Percentiles rank a stretch among this genome's conserved stretches.
phyloP scores from a whole-genome alignment of 1,284 basidiomycete species.

The Boletus sp. region DNA sequence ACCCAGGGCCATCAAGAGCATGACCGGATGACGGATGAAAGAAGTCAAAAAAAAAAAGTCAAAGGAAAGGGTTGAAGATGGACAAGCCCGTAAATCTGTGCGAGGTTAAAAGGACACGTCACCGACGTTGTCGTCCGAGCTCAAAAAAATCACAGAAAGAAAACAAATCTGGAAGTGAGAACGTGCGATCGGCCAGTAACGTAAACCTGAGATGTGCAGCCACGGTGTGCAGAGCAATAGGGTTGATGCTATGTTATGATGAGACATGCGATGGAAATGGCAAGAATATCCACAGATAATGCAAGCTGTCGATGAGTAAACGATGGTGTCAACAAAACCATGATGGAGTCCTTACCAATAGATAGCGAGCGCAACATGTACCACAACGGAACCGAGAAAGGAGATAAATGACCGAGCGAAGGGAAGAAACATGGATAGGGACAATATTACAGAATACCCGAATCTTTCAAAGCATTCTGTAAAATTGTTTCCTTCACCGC shows the following conservation, averaged over 20 bases:
- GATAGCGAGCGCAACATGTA: slow-evolving; percentile 26
- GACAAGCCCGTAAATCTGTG: neutral
- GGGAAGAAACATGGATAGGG: neutral
- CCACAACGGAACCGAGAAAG: slow-evolving; percentile 9
- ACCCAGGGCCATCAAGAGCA: neutral
- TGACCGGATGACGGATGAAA: neutral
- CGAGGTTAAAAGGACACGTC: neutral
- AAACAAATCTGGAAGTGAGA: neutral
- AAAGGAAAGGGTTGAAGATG: neutral
- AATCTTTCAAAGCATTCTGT: slow-evolving; percentile 86
- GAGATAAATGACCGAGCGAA: neutral
- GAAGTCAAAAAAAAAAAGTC: neutral
- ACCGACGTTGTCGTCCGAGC: neutral
- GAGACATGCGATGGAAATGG: slow-evolving; percentile 30
- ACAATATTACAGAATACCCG: slow-evolving; percentile 62
- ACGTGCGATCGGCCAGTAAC: neutral
- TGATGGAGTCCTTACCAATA: slow-evolving; percentile 25
- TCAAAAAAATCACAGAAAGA: neutral
- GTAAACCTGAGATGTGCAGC: slow-evolving; percentile 2
- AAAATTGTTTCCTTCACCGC: slow-evolving; percentile 98
- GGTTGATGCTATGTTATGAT: slow-evolving; percentile 33
- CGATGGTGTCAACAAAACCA: slow-evolving; percentile 3
- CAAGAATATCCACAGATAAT: slow-evolving; percentile 40
- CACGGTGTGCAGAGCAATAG: slow-evolving; percentile 24
- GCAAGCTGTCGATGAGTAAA: slow-evolving; percentile 25